Base-by-base conservation (phyloP, 1,284 basidiomycete species). In the Heterobasidion annosum region DNA sequence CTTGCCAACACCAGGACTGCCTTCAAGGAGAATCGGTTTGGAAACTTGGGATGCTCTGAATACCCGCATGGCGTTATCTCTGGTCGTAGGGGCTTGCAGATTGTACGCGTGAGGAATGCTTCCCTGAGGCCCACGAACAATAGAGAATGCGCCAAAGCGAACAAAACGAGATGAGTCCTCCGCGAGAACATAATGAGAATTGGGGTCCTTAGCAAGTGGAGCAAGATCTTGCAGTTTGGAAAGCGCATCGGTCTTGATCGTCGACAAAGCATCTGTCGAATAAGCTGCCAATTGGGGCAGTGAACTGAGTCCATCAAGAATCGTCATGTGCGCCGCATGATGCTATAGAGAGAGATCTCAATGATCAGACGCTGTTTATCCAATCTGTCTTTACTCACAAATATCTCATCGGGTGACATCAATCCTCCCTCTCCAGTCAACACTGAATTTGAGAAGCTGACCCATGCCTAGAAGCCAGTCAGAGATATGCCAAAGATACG, bases 1-100 rank as follows among this genome's bases (percentile, higher is more conserved):
- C 73, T 99, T 99, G 5, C 98, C 97, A n/a, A 99, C 97, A 2
- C 97, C 97, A 4, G 98, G 98, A 67, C 93, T 98, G 1, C 97
- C 97, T 68, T 99, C 97, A 2, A 99, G 78, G 34, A 99, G 77
- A 53, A 99, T 91, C 0, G 97, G 93, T 68, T 98, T 99, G 7
- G 75, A 70, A 0, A 99, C 78, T 67, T 98, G 94, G 58, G 91
- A 90, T 6, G 94, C 97, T 55, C 97, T 82, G 16, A 95, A 73
- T 3, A 99, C 85, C 35, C 96, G 86, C 77, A 93, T 82, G 13
- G 91, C 88, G 69, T 99, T 99, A 57, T 88, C 79, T 25, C 80
- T 81, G 8, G 95, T 91, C 1, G 97, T 99, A 0, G 92, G 92
- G 0, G 94, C 95, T 50, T 85, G 77, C 50, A 98, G 81, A 63